These are phyloP conservation scores for Myxozyma nipponensis DNA, from an alignment of 805 yeast genomes.

Conservation along the genomic window DNA sequence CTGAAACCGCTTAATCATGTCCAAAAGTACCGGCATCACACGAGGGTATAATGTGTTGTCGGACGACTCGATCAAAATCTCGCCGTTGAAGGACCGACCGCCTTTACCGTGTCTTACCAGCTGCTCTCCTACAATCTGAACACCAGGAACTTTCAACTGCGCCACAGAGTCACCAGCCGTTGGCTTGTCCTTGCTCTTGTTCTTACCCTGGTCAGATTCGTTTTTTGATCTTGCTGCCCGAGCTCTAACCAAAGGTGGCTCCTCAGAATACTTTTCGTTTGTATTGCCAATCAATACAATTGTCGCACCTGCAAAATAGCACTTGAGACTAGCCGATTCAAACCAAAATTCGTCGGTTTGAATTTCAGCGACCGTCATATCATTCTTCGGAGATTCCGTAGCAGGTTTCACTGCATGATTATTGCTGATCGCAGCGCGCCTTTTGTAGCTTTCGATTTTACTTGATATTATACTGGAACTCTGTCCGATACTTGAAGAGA, in stretches of 20 bases:
- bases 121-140: slow-evolving; percentile 21
- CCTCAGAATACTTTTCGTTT: slow-evolving; percentile 21
- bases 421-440: slow-evolving; percentile 7
- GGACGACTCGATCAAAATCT: slow-evolving; percentile 62
- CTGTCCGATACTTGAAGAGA: slow-evolving; percentile 3
- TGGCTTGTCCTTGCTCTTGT: background rate
- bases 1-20: slow-evolving; percentile 51
- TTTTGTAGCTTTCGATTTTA: slow-evolving; percentile 15
- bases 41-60: slow-evolving; percentile 65
- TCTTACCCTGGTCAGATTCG: background rate
- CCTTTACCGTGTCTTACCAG: background rate
- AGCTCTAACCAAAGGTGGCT: slow-evolving; percentile 6
- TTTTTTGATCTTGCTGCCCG: background rate
- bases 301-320: slow-evolving; percentile 24
- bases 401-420: background rate
- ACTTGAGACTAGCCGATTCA: slow-evolving; percentile 10
- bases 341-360: background rate
- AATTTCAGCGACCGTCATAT: background rate
- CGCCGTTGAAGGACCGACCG: slow-evolving; percentile 44
- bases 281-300: slow-evolving; percentile 21
- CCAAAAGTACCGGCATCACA: slow-evolving; percentile 74
- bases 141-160: slow-evolving; percentile 28
- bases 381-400: background rate
- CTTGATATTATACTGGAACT: slow-evolving; percentile 9
- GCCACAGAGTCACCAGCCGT: slow-evolving; percentile 16